Evolutionary conservation across 1,284 basidiomycete species (phyloP).

Genomic region (Erythrobasidium hasegawianum): DNA sequence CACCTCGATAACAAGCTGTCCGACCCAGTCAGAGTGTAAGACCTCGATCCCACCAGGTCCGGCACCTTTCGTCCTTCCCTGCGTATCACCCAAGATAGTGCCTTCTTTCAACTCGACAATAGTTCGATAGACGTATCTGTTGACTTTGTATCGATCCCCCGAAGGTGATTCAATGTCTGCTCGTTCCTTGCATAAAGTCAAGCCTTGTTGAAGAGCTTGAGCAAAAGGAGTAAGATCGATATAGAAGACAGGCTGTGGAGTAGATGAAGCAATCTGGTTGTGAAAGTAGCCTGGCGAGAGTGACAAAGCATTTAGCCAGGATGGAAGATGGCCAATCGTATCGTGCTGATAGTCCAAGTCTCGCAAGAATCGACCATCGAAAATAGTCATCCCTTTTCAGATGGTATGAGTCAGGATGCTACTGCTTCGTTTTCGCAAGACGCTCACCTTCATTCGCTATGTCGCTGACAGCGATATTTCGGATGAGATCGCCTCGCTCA

Average conservation of each 20-base stretch:
- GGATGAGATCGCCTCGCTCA: slow-evolving; percentile 50
- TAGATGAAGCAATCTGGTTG: slow-evolving; percentile 48
- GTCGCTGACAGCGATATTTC: slow-evolving; percentile 48
- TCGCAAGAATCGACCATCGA: slow-evolving; percentile 48
- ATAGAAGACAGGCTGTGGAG: slow-evolving; percentile 41
- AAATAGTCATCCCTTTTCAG: slow-evolving; percentile 45
- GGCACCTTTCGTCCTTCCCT: slow-evolving; percentile 14
- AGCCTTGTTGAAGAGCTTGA: slow-evolving; percentile 46
- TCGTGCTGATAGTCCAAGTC: slow-evolving; percentile 49
- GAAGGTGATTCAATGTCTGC: slow-evolving; percentile 48
- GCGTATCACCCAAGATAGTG: slow-evolving; percentile 24
- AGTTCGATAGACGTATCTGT: slow-evolving; percentile 51
- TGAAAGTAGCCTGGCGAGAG: slow-evolving; percentile 50
- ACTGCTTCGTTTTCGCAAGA: no score
- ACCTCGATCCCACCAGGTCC: slow-evolving; percentile 39
- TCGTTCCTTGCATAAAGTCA: slow-evolving; percentile 49
- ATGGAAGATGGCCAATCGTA: slow-evolving; percentile 49
- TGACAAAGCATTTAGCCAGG: slow-evolving; percentile 49
- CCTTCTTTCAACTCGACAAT: slow-evolving; percentile 32
- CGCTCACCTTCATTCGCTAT: slow-evolving; percentile 41
- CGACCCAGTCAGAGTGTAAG: slow-evolving; percentile 43
- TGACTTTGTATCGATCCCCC: slow-evolving; percentile 48
- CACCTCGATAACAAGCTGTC: slow-evolving; percentile 42
- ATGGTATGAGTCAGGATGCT: no score
- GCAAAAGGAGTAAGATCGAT: slow-evolving; percentile 47